phyloP scores from a whole-genome alignment of 306 rosid genomes.

The Vicia villosa region DNA sequence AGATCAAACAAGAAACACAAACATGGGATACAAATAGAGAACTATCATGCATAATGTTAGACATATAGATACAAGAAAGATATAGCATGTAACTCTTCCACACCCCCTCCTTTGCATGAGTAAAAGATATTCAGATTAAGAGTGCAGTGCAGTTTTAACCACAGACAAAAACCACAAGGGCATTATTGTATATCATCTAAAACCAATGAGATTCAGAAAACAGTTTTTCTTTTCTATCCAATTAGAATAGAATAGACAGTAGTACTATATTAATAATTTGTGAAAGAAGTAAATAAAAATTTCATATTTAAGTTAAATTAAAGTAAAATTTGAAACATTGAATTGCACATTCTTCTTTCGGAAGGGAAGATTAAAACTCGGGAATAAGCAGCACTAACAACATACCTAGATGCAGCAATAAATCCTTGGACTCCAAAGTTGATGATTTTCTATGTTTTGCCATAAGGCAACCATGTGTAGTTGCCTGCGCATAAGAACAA shows the following conservation, averaged over 20 bases:
- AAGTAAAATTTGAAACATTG: no score
- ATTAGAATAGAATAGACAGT: conserved; percentile 21
- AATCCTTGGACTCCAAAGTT: conserved; percentile 90
- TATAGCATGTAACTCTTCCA: background rate
- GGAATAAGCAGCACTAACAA: conserved; percentile 33
- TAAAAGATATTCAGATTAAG: conserved; percentile 15
- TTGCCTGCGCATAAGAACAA: conserved; percentile 54
- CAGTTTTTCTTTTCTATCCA: background rate
- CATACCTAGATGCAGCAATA: conserved; percentile 90
- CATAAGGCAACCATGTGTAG: conserved; percentile 84
- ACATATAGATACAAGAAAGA: conserved; percentile 1
- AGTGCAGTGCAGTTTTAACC: conserved; percentile 22
- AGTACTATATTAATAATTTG: conserved; percentile 12
- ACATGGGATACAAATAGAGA: conserved; percentile 8
- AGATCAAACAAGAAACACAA: conserved; percentile 26
- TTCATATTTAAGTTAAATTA: no score
- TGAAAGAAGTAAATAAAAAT: background rate
- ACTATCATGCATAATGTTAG: background rate
- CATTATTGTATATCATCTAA: background rate
- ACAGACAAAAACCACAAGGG: no score
- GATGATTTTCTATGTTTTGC: conserved; percentile 97
- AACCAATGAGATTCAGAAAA: conserved; percentile 10
- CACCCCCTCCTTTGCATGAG: background rate
- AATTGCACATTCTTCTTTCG: conserved; percentile 22
- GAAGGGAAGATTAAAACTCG: background rate